phyloP scores from a whole-genome alignment of 192 early-diverging fungal species.

The Backusella morwellensis region DNA sequence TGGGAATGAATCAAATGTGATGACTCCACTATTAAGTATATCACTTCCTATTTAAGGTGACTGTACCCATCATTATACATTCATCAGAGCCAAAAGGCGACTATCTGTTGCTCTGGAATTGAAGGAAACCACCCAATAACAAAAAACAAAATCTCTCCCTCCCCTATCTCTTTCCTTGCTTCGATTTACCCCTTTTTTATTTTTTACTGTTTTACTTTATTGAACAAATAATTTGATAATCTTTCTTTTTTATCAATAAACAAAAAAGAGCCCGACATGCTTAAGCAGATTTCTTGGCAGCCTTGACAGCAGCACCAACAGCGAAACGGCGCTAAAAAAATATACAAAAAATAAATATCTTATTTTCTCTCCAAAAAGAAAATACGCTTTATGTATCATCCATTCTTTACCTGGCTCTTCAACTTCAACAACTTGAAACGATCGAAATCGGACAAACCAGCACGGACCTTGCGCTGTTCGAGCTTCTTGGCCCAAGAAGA shows the following conservation, averaged over 20 bases:
- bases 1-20: too few relatives aligned
- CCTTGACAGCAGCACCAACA: slow-evolving; percentile 8
- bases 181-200: neutral
- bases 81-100: too few relatives aligned
- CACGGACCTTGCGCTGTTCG: slow-evolving; percentile 73
- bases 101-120: too few relatives aligned
- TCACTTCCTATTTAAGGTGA: too few relatives aligned
- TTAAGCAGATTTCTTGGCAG: slow-evolving; percentile 14
- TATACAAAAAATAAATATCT: neutral
- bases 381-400: neutral
- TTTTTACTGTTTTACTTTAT: neutral
- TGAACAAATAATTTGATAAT: slow-evolving; percentile 5
- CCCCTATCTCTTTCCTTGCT: neutral
- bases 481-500: slow-evolving; percentile 98
- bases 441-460: slow-evolving; percentile 89
- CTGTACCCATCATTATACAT: too few relatives aligned
- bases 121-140: neutral
- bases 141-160: neutral
- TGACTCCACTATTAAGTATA: too few relatives aligned
- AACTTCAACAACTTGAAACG: slow-evolving; percentile 97
- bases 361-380: neutral
- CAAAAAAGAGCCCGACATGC: slow-evolving; percentile 11
- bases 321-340: slow-evolving; percentile 10
- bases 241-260: slow-evolving; percentile 16
- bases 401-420: slow-evolving; percentile 77